Conservation (phyloP, 1,284 basidiomycete genomes). For the Mycena sp. region DNA sequence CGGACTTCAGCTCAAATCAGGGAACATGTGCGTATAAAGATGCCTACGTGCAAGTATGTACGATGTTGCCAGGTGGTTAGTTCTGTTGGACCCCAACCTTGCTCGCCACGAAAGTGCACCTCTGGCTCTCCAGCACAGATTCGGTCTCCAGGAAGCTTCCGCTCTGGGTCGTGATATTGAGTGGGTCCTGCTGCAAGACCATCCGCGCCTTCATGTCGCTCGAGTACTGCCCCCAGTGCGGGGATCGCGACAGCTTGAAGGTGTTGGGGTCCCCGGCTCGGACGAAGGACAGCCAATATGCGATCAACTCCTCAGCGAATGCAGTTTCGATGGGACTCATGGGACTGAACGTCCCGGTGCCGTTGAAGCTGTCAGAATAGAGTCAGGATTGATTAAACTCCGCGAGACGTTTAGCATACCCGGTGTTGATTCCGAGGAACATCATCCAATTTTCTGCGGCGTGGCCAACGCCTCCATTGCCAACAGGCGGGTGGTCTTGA, state of each 20-base stretch:
- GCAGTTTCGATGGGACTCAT: conserved; percentile 53
- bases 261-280: conserved; percentile 60
- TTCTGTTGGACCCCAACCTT: conserved; percentile 18
- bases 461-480: conserved; percentile 51
- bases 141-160: conserved; percentile 56
- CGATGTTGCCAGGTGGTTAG: no score
- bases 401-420: no score
- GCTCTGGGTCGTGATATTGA: conserved; percentile 43
- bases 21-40: no score
- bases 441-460: conserved; percentile 73
- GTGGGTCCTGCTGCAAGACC: conserved; percentile 54
- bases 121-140: conserved; percentile 46
- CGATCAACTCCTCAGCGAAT: conserved; percentile 64
- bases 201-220: conserved; percentile 44
- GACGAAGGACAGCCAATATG: conserved; percentile 70
- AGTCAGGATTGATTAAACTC: neutral
- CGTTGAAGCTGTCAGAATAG: conserved; percentile 50
- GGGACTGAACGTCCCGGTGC: conserved; percentile 51
- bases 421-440: conserved; percentile 67
- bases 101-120: conserved; percentile 46
- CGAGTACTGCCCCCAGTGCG: conserved; percentile 52
- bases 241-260: conserved; percentile 57
- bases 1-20: no score
- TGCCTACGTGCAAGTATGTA: no score
- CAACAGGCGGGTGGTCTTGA: conserved; percentile 55